Evolutionary conservation across 306 rosid genomes (phyloP), one percentile per base, ranked within the genome.

Genomic region (Fagus crenata): DNA sequence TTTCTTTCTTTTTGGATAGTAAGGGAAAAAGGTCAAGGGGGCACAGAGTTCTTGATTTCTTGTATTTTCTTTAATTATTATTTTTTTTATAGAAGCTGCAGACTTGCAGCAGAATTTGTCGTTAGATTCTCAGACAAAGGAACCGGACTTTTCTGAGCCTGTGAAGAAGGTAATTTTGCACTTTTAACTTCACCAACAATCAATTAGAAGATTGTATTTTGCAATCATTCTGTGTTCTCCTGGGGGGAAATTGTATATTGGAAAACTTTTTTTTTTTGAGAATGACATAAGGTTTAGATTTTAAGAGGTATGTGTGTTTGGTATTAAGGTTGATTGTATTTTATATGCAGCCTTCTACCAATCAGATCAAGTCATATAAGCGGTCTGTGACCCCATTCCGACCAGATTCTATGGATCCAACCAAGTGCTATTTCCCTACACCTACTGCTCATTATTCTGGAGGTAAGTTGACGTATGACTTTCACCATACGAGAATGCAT

Each of bases 71-170:
- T 76, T 73, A 90, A 22, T 86, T 55, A 49, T 12, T 22, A 2
- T 49, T 41, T 68, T 71, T 75, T 41, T 70, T 49, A 78, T 81
- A 95, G 98, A 92, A 86, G 86, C 99, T 60, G 79, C 91, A 79
- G 99, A 96, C 78, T 90, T 96, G 89, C 79, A 89, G 1, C 97
- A 95, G 89, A 93, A 91, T 86, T 77, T 95, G 84, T 64, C 99
- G 0, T 43, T 95, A 67, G 99, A 91, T 39, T 63, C 98, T 67
- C 89, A 96, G 79, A 67, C 97, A 7, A 96, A 92, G 89, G 69
- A 91, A 17, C 31, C 90, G 75, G 99, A 92, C 67, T 87, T 85
- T 80, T 89, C 98, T 0, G 97, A 95, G 76, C 96, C 93, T 0
- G 82, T 85, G 5, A 96, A 92, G 89, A 91, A 90, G 97, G 97